Conservation (phyloP, 768 basidiomycete genomes). For the Panaeolus cyanescens region DNA sequence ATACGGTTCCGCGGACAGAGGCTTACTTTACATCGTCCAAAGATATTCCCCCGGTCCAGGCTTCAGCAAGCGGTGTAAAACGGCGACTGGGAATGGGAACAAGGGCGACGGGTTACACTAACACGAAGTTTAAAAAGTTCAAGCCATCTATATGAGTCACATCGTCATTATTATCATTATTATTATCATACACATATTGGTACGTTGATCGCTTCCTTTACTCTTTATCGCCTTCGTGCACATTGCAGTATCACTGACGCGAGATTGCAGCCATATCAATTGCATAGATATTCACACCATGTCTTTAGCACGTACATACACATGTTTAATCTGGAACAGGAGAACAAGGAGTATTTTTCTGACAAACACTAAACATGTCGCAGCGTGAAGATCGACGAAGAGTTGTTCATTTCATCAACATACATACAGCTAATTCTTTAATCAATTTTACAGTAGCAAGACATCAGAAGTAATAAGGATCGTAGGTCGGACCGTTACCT, state of each 20-base stretch:
- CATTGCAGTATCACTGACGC: background rate
- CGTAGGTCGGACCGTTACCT: background rate
- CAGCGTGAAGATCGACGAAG: background rate
- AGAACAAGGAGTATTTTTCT: background rate
- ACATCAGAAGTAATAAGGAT: background rate
- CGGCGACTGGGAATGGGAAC: conserved; percentile 68
- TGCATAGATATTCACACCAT: background rate
- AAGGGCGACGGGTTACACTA: conserved; percentile 50
- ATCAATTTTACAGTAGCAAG: background rate
- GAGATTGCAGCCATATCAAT: background rate
- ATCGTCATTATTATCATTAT: background rate
- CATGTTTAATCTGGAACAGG: conserved; percentile 1
- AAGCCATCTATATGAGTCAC: background rate
- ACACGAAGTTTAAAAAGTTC: conserved; percentile 66
- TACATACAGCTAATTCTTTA: background rate
- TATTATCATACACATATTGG: background rate
- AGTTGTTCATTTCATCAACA: background rate
- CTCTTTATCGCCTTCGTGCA: background rate
- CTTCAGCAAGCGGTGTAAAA: conserved; percentile 38
- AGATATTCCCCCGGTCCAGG: conserved; percentile 6
- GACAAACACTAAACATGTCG: background rate
- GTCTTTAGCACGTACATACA: conserved; percentile 2
- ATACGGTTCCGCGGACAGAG: conserved; percentile 7
- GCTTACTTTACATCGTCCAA: conserved; percentile 5
- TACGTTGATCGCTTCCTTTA: background rate